phyloP scores from a whole-genome alignment of 371 early-diverging fungal genomes.

The Mortierella sp. region DNA sequence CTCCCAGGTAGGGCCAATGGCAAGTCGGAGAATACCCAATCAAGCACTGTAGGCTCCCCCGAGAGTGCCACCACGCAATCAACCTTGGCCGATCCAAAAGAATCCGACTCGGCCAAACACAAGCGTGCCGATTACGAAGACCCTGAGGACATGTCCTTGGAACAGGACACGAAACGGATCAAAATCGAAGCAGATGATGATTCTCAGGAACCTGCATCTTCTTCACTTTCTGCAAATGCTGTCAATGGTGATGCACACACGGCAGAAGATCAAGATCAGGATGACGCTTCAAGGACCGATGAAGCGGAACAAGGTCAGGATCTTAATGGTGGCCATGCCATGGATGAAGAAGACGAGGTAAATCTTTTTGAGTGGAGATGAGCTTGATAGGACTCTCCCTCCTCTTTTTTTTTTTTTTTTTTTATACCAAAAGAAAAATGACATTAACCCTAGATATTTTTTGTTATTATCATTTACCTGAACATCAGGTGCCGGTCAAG shows the following conservation, averaged over 20 bases:
- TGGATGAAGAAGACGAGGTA: constrained; percentile 45
- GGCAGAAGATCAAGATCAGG: constrained; percentile 29
- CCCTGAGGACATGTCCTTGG: constrained; percentile 2
- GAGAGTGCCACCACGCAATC: background rate
- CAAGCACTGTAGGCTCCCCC: background rate
- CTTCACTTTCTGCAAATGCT: background rate
- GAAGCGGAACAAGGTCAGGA: constrained; percentile 41
- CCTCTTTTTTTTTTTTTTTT: no score
- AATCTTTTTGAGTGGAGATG: no score
- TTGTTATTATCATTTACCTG: background rate
- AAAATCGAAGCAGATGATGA: constrained; percentile 47
- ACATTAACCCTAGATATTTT: background rate
- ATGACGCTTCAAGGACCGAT: constrained; percentile 31
- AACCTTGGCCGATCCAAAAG: constrained; percentile 16
- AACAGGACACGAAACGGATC: constrained; percentile 39
- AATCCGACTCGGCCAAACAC: constrained; percentile 25
- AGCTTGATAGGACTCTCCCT: no score
- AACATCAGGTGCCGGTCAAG: constrained; percentile 38
- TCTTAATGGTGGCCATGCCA: constrained; percentile 18
- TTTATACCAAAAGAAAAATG: no score
- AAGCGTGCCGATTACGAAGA: constrained; percentile 23
- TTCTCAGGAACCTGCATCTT: constrained; percentile 4
- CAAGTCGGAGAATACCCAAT: background rate
- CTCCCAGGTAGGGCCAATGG: constrained; percentile 11
- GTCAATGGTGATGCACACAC: constrained; percentile 26